Evolutionary conservation across 371 early-diverging fungal genomes (phyloP), one percentile per base, ranked within the genome.

Genomic region (Mucor indicus): DNA sequence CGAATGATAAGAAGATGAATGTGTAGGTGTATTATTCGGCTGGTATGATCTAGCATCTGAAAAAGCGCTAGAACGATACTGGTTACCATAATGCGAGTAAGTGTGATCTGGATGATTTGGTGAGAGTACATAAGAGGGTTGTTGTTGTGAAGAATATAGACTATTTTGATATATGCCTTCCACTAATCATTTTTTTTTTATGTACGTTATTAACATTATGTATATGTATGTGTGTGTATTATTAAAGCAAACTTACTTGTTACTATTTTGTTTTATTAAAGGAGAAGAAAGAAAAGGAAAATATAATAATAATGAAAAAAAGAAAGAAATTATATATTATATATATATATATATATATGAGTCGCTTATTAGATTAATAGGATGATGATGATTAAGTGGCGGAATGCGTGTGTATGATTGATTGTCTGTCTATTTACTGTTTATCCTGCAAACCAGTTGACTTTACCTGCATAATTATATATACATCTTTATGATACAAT

Each of bases 401-500:
- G n/a, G n/a, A n/a, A n/a, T n/a, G 45, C 45, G 52, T 40, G 31
- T 43, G 49, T 55, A 40, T 53, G 55, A 58, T 64, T 55, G 59
- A 44, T 54, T 47, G 42, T 47, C 48, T 45, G 54, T 54, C 50
- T 60, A 55, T 55, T 60, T 59, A 56, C 42, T 42, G 5, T 48
- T 48, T 54, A 41, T 63, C 55, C 64, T 63, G 64, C 64, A 55
- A 53, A 47, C 48, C 44, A 41, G 60, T 60, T 55, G 64, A 52
- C 57, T 53, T 55, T 50, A 61, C 66, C 60, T 65, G 66, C 66
- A 65, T 65, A 65, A n/a, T n/a, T n/a, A n/a, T n/a, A n/a, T n/a
- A n/a, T n/a, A n/a, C n/a, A n/a, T n/a, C n/a, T n/a, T n/a, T n/a
- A n/a, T n/a, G n/a, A n/a, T n/a, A n/a, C n/a, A n/a, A n/a, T n/a